phyloP scores from a whole-genome alignment of 2,329 filamentous ascomycete genomes.

The Neopestalotiopsis rosae region DNA sequence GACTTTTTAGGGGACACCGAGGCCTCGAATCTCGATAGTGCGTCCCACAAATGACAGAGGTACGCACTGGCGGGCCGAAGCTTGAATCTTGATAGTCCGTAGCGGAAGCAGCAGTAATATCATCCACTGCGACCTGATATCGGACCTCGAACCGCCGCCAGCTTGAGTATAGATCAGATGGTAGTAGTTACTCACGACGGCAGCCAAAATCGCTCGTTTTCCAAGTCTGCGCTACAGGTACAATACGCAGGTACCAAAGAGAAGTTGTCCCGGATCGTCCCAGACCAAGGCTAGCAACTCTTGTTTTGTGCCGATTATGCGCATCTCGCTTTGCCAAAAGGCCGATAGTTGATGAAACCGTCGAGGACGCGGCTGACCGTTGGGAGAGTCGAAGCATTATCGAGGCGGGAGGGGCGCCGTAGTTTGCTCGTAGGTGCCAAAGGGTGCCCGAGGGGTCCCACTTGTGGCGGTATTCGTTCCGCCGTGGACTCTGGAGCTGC shows the following conservation, averaged over 20 bases:
- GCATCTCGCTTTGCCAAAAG: neutral
- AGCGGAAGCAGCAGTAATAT: no score
- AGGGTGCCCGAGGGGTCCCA: neutral
- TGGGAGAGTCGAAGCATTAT: constrained; percentile 8
- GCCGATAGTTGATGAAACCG: neutral
- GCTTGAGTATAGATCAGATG: neutral
- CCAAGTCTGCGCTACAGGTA: neutral
- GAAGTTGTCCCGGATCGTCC: neutral
- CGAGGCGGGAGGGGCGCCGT: constrained; percentile 9
- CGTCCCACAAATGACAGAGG: constrained; percentile 1
- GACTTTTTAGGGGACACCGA: neutral
- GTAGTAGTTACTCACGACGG: neutral
- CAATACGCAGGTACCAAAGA: neutral
- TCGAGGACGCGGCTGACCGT: constrained; percentile 1
- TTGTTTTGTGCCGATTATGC: neutral
- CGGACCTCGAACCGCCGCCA: neutral
- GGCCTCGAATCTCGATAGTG: constrained; percentile 1
- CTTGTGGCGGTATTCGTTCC: neutral
- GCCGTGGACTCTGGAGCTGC: neutral
- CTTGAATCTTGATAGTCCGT: neutral
- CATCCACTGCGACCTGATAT: no score
- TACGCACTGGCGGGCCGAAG: neutral
- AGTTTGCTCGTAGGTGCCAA: neutral
- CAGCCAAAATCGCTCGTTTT: neutral
- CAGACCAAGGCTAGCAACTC: neutral